A percentile compares a stretch with the other conserved stretches of the same genome.
These are phyloP conservation scores for Aspergillus terreus DNA, from an alignment of 2,329 filamentous ascomycete species.

Conservation along the genomic window DNA sequence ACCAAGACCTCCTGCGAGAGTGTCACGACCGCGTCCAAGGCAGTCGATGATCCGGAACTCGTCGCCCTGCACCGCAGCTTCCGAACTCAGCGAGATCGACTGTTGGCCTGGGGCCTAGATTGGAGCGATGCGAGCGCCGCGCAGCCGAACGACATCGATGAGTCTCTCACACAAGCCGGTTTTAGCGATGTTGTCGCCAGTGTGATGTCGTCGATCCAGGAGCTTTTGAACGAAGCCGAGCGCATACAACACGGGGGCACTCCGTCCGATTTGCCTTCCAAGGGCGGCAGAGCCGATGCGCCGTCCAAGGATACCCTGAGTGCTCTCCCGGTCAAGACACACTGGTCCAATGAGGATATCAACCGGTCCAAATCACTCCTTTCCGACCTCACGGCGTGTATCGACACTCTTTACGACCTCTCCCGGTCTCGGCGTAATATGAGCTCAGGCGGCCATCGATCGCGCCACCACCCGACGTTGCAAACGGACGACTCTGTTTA, in stretches of 20 bases:
- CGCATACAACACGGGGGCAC: conserved; percentile 49
- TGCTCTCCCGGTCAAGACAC: conserved; percentile 33
- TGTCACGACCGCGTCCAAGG: conserved; percentile 48
- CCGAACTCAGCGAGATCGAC: conserved; percentile 60
- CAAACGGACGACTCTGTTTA: conserved; percentile 23
- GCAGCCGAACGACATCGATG: conserved; percentile 58
- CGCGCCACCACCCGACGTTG: conserved; percentile 26
- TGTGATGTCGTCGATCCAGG: conserved; percentile 62
- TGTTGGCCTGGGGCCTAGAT: conserved; percentile 63
- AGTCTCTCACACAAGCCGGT: conserved; percentile 58
- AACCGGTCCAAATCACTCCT: conserved; percentile 56
- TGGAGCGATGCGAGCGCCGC: conserved; percentile 61
- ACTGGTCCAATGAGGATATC: conserved; percentile 51
- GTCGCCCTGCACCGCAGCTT: conserved; percentile 57
- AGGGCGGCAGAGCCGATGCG: conserved; percentile 30
- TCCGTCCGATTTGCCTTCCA: conserved; percentile 30
- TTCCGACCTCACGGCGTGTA: conserved; percentile 58
- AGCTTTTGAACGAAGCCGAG: conserved; percentile 60
- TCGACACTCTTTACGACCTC: conserved; percentile 63
- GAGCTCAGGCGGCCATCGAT: conserved; percentile 27
- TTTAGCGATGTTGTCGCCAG: conserved; percentile 62
- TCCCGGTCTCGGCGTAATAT: conserved; percentile 51
- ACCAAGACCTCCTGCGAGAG: conserved; percentile 60
- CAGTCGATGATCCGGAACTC: conserved; percentile 50
- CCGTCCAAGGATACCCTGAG: conserved; percentile 29